Percentiles rank a stretch among this genome's conserved stretches.
phyloP scores from a whole-genome alignment of 2,329 filamentous ascomycete species.

The Penicillium sp. region DNA sequence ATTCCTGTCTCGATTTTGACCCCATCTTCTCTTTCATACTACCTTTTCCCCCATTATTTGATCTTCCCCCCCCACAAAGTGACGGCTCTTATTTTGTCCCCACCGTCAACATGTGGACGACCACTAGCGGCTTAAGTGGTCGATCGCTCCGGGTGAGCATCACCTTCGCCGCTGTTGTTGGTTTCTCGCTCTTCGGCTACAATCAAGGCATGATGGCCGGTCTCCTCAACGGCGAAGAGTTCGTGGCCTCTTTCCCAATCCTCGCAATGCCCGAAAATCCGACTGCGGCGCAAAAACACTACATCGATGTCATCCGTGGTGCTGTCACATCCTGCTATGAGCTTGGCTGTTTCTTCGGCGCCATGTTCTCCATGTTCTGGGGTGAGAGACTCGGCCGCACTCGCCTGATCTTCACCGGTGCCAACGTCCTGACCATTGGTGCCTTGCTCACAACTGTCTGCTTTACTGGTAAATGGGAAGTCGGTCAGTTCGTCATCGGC shows the following conservation, averaged over 20 bases:
- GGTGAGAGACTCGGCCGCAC: constrained; percentile 24
- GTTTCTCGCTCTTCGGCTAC: constrained; percentile 47
- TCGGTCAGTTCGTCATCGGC: constrained; percentile 37
- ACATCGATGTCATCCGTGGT: constrained; percentile 43
- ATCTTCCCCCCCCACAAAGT: not conserved
- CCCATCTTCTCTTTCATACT: not conserved
- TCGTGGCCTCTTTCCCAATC: constrained; percentile 14
- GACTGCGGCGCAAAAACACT: constrained; percentile 22
- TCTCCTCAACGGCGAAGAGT: constrained; percentile 19
- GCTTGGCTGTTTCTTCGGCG: constrained; percentile 38
- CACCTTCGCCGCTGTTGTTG: constrained; percentile 30
- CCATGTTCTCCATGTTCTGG: constrained; percentile 20
- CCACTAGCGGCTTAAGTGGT: constrained; percentile 18
- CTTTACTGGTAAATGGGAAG: constrained; percentile 12
- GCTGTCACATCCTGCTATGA: constrained; percentile 52
- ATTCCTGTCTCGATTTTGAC: not conserved
- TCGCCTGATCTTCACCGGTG: constrained; percentile 51
- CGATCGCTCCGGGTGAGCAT: constrained; percentile 17
- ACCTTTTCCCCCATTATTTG: constrained; percentile 1
- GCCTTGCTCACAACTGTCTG: constrained; percentile 18
- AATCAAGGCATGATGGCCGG: constrained; percentile 25
- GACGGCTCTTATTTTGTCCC: constrained; percentile 4
- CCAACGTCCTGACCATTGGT: constrained; percentile 42
- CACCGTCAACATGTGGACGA: constrained; percentile 25
- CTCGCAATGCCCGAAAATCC: constrained; percentile 22